Evolutionary conservation across 441 rosid species (phyloP).

Genomic region (Geranium incanum): DNA sequence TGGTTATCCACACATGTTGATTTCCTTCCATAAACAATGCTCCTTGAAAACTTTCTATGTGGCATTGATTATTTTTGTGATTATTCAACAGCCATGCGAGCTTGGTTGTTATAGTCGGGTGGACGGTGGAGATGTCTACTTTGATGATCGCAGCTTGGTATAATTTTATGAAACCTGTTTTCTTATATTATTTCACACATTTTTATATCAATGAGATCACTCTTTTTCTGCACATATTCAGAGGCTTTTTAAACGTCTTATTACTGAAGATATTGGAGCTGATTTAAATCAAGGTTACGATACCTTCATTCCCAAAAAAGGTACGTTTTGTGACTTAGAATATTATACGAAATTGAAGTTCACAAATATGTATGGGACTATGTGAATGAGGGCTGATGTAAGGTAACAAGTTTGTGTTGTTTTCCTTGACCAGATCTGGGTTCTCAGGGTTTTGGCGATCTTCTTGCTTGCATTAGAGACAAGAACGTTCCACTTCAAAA

Average conservation of each 20-base stretch:
- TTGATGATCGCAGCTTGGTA: conserved; percentile 74
- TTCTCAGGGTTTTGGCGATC: conserved; percentile 84
- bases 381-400: conserved; percentile 19
- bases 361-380: not conserved
- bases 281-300: conserved; percentile 88
- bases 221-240: conserved; percentile 24
- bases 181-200: not conserved
- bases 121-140: conserved; percentile 77
- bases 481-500: conserved; percentile 71
- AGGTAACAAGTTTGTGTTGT: conserved; percentile 16
- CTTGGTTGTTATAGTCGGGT: conserved; percentile 79
- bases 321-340: conserved; percentile 30
- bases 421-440: conserved; percentile 59
- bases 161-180: conserved; percentile 25
- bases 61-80: conserved; percentile 12
- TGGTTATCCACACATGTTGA: not conserved
- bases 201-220: not conserved
- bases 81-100: conserved; percentile 62
- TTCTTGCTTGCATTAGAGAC: conserved; percentile 74
- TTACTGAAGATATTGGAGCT: conserved; percentile 77
- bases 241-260: conserved; percentile 81
- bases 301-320: conserved; percentile 69
- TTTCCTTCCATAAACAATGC: not conserved
- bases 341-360: not conserved
- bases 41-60: conserved; percentile 1